Percentiles rank a stretch among this genome's conserved stretches.
Conservation (phyloP, 2,329 filamentous ascomycete genomes). For the Fusarium penzigii region DNA sequence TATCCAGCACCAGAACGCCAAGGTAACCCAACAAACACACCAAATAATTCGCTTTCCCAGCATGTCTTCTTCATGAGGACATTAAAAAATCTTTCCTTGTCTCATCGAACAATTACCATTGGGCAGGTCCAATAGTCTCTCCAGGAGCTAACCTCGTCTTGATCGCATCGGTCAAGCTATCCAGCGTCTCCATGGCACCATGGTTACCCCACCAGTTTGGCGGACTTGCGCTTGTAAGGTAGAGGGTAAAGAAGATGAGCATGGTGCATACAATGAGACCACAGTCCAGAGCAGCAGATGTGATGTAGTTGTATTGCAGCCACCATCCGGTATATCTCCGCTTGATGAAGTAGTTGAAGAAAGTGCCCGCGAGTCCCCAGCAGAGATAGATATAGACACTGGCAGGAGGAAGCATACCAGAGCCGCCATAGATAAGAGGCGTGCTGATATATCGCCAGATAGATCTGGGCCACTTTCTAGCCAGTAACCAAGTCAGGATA, state of each 20-base stretch:
- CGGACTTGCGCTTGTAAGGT: conserved; percentile 55
- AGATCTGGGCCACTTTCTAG: conserved; percentile 61
- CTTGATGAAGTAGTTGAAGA: conserved; percentile 70
- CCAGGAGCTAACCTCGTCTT: conserved; percentile 43
- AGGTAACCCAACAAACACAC: not conserved
- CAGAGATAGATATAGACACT: conserved; percentile 70
- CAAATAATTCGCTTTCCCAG: not conserved
- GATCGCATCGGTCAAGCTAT: conserved; percentile 46
- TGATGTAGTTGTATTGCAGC: conserved; percentile 77
- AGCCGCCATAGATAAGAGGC: conserved; percentile 68
- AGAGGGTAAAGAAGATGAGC: conserved; percentile 69
- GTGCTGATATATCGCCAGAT: conserved; percentile 66
- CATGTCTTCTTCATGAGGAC: not conserved
- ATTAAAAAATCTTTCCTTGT: not conserved
- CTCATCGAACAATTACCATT: conserved; percentile 41
- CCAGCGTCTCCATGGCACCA: conserved; percentile 47
- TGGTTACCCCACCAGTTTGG: conserved; percentile 66
- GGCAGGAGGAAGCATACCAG: conserved; percentile 65
- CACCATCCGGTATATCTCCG: conserved; percentile 70
- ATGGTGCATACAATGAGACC: conserved; percentile 67
- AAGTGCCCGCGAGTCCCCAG: conserved; percentile 67
- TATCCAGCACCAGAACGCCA: not conserved
- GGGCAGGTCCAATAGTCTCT: conserved; percentile 52
- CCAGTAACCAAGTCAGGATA: conserved; percentile 62
- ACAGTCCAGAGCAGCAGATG: conserved; percentile 69